These are phyloP conservation scores for Fusarium pilosicola DNA, from an alignment of 2,329 filamentous ascomycete species.

Conservation along the genomic window DNA sequence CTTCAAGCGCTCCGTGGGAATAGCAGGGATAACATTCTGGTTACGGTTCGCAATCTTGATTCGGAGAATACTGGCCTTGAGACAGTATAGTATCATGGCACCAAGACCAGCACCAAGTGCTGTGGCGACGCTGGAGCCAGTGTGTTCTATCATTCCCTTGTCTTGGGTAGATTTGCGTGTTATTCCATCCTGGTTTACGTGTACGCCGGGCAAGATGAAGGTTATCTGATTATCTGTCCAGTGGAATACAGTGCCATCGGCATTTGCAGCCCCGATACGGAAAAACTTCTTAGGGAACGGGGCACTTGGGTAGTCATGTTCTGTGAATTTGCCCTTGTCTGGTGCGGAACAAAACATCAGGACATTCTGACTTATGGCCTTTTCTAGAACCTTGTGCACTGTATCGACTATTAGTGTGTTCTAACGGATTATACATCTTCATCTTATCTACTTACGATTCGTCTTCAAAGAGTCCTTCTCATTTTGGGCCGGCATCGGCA, in stretches of 20 bases:
- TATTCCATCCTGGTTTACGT: neutral
- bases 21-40: neutral
- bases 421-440: too few species aligned
- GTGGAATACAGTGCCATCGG: neutral
- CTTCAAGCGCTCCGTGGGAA: neutral
- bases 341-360: conserved; percentile 1
- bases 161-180: neutral
- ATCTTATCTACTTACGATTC: neutral
- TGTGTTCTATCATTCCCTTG: neutral
- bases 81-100: neutral
- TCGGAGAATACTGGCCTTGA: neutral
- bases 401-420: neutral
- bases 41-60: neutral
- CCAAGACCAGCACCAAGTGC: neutral
- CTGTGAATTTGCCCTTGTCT: neutral
- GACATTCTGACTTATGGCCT: neutral
- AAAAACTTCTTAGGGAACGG: neutral
- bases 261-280: neutral
- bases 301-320: neutral
- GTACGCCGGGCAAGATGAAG: neutral
- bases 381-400: too few species aligned
- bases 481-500: neutral
- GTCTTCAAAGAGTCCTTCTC: neutral
- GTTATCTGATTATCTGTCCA: neutral
- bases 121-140: neutral